Base-by-base conservation (phyloP, 345 rosid genomes). In the Litchi chinensis region DNA sequence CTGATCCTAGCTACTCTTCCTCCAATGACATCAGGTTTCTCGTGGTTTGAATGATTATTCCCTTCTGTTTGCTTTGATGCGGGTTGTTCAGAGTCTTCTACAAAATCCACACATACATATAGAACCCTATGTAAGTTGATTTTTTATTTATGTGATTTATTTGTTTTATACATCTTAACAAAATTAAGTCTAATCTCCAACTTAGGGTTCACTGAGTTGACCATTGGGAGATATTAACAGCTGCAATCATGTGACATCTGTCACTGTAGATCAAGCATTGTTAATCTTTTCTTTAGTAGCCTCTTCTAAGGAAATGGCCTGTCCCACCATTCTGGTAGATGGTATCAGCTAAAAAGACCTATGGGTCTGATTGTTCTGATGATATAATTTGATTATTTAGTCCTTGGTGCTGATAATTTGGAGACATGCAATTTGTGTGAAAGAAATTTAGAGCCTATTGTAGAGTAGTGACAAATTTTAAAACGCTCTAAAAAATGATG, bases 31-130 rank as follows among this genome's bases (percentile, higher is more conserved):
- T 73, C 86, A 96, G 99, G 98, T 96, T 74, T 86, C 99, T 79
- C 94, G 94, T 82, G 97, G 99, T 70, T 87, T 96, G 85, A 86
- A 80, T 87, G 94, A 96, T 81, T 89, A 83, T 70, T 71, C 74
- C 39, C 98, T 96, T 85, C 94, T 96, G 78, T 94, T 89, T 87
- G 92, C 97, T 83, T 83, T 96, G 84, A 91, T 96, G 99, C 95
- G 97, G 78, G 85, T 93, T 82, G 98, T 94, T 70, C 75, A 88
- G 77, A 93, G 95, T 82, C 95, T 96, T 73, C 92, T 96, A 9
- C 95, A 89, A 79, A 96, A 96, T 86, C 87, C 97, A 84, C 97
- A 94, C 86, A 86, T 94, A 79, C 90, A 91, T 44, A 87, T 96
- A 87, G 98, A 96, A 74, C 93, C 94, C 82, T 96, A 96, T 88